Evolutionary conservation across 257 asterid genomes (phyloP).

Genomic region (Pogostemon cablin): DNA sequence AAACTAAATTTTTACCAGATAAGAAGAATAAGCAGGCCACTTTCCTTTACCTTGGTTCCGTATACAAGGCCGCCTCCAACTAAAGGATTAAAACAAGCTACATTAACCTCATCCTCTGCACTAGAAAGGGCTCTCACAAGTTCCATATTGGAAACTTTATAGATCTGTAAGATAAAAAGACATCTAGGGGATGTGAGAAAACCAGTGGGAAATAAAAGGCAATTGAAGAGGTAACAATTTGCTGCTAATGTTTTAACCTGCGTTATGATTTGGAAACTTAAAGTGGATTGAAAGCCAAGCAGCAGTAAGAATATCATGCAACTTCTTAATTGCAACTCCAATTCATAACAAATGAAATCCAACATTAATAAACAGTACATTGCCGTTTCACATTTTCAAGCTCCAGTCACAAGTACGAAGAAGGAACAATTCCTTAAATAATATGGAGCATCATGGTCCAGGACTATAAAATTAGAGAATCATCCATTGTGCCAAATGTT

Average conservation of each 20-base stretch:
- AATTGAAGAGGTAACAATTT: background rate
- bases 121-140: slow-evolving; percentile 95
- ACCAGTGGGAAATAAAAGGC: background rate
- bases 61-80: slow-evolving; percentile 95
- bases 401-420: background rate
- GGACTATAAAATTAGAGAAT: background rate
- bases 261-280: background rate
- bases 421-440: background rate
- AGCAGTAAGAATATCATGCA: background rate
- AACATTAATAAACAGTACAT: background rate
- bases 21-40: slow-evolving; percentile 3
- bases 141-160: slow-evolving; percentile 93
- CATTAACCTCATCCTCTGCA: slow-evolving; percentile 98
- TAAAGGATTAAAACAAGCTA: slow-evolving; percentile 93
- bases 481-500: background rate
- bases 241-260: background rate
- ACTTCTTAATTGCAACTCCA: background rate
- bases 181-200: slow-evolving; percentile 15
- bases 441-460: background rate
- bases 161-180: slow-evolving; percentile 52
- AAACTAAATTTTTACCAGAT: slow-evolving; percentile 3
- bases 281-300: slow-evolving; percentile 6
- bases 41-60: slow-evolving; percentile 81
- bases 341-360: background rate
- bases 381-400: background rate